A percentile compares a stretch with the other conserved stretches of the same genome.
phyloP scores from a whole-genome alignment of 768 basidiomycete species.

The Phylloporus sp. region DNA sequence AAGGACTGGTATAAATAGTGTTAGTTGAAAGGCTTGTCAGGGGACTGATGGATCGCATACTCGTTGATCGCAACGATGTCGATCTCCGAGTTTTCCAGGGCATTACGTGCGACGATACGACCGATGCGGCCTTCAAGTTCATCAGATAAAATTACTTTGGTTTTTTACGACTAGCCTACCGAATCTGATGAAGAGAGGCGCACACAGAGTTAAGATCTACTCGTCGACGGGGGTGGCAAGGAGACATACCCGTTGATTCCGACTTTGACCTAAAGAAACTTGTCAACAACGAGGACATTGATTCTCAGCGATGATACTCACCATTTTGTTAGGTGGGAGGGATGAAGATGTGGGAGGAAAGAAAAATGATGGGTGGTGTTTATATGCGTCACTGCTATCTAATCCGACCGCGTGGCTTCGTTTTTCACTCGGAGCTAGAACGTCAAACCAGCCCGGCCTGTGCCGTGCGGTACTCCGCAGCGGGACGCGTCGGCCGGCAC shows the following conservation, averaged over 20 bases:
- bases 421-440: constrained; percentile 26
- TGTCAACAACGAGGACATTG: constrained; percentile 1
- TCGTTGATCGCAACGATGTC: constrained; percentile 95
- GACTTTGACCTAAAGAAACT: constrained; percentile 59
- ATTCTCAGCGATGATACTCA: constrained; percentile 3
- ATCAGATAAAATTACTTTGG: constrained; percentile 6
- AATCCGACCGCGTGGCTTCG: constrained; percentile 20
- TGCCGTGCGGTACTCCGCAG: constrained; percentile 8
- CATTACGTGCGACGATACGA: constrained; percentile 96
- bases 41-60: constrained; percentile 41
- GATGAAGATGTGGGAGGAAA: too few relatives aligned
- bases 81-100: constrained; percentile 66
- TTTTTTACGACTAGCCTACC: constrained; percentile 44
- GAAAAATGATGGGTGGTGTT: constrained; percentile 9
- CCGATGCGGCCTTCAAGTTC: constrained; percentile 83
- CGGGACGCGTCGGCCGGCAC: constrained; percentile 9
- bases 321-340: constrained; percentile 20
- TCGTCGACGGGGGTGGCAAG: neutral
- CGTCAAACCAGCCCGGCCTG: constrained; percentile 11
- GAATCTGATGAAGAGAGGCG: constrained; percentile 44
- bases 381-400: constrained; percentile 25
- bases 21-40: constrained; percentile 1
- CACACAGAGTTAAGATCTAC: constrained; percentile 12
- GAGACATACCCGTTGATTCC: constrained; percentile 88
- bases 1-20: constrained; percentile 56